Evolutionary conservation across 257 asterid species (phyloP), one percentile per base, ranked within the genome.

Genomic region (Solanum raphanifolium): DNA sequence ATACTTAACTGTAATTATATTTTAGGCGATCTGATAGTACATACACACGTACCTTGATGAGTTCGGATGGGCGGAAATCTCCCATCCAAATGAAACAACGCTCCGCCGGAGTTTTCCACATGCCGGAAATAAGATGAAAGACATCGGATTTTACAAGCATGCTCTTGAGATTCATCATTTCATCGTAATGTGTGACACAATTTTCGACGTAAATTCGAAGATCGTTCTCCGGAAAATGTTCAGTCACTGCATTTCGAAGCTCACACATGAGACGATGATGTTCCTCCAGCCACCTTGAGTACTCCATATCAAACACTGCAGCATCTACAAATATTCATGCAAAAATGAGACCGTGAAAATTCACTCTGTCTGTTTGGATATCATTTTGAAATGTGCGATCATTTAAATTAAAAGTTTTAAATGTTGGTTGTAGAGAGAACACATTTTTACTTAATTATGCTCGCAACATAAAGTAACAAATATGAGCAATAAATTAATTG

Each of bases 21-120:
- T 12, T n/a, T 65, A 36, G 23, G 34, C 3, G 7, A 58, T 32
- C 4, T 60, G 13, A 38, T 65, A 12, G 0, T 9, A 11, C 6
- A 60, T 32, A 16, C 8, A 23, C 9, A 2, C 35, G 5, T 75
- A 96, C 98, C 98, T 96, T 96, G 66, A 95, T 92, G 90, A 96
- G 85, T 72, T 95, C 94, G 0, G 98, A 95, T 11, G 99, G 98
- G 13, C 99, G 94, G 89, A 95, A 93, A 60, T 94, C 99, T 1
- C 98, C 99, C 27, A 96, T 84, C 99, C 99, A 96, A 93, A 95
- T 89, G 92, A 94, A 95, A 90, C 98, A 95, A 0, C 98, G 91
- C 89, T 96, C 99, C 0, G 98, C 98, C 13, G 98, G 99, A 34
- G 99, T 93, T 88, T 92, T 94, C 98, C 99, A 96, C 90, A 87